These are phyloP conservation scores for Colletotrichum siamense DNA, from an alignment of 2,329 filamentous ascomycete species.

Conservation along the genomic window DNA sequence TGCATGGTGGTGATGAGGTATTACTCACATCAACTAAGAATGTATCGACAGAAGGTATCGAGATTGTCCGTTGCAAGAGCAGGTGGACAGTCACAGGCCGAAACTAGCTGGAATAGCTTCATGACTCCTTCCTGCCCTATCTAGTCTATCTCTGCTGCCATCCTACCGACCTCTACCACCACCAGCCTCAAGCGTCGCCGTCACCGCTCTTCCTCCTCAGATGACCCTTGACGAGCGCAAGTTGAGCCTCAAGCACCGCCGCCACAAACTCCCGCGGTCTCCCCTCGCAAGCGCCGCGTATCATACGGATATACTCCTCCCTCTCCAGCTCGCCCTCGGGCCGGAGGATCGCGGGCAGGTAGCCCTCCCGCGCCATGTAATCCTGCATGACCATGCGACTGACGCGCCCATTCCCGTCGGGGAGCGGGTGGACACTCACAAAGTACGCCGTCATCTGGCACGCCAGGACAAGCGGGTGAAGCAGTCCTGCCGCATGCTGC, in stretches of 20 bases:
- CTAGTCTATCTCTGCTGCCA: background rate
- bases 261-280: slow-evolving; percentile 19
- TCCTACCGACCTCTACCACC: background rate
- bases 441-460: slow-evolving; percentile 25
- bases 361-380: slow-evolving; percentile 27
- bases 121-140: background rate
- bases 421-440: slow-evolving; percentile 26
- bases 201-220: background rate
- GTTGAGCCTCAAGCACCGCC: slow-evolving; percentile 18
- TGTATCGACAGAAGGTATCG: background rate
- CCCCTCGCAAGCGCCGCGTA: slow-evolving; percentile 20
- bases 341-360: slow-evolving; percentile 23
- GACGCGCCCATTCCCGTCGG: slow-evolving; percentile 27
- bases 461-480: slow-evolving; percentile 27
- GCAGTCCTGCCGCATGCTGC: slow-evolving; percentile 10
- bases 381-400: slow-evolving; percentile 27
- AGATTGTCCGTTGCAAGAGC: background rate
- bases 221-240: background rate
- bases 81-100: background rate
- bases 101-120: background rate
- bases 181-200: background rate
- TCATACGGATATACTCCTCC: slow-evolving; percentile 26
- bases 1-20: background rate
- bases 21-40: background rate
- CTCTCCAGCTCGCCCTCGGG: slow-evolving; percentile 5